Base-by-base conservation (phyloP, 495 filamentous ascomycete genomes). In the Annulohypoxylon maeteangense region DNA sequence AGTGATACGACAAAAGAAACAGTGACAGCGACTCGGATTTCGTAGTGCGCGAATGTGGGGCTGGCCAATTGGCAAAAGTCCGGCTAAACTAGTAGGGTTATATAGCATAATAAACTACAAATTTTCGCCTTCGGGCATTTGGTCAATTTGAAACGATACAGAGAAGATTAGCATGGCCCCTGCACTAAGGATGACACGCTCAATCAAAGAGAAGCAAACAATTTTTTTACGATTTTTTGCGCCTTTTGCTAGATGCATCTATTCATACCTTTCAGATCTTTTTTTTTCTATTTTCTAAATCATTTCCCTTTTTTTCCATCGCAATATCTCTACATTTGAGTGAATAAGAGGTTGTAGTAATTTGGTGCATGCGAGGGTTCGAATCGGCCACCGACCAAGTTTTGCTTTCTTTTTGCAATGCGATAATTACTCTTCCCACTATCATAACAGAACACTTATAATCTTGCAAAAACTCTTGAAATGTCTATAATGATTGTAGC, bases 181-280 rank as follows among this genome's bases (percentile, higher is more conserved):
- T 98, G 94, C 93, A 97, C 93, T 96, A 97, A 97, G 93, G 93
- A 97, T 96, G 93, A 97, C 92, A 97, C 93, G 92, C 93, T 93
- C 88, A 92, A 93, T 92, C 91, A 94, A 93, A 94, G 92, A 94
- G 92, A 93, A 90, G 90, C 91, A 92, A 91, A 86, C 87, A 84
- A 91, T 90, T 91, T 91, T 91, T 90, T 81, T 76, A 16, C 22
- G 12, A 2, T n/a, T 40, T 40, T 40, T 40, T 40, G 3, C 36
- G n/a, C 12, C 36, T 2, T 12, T 12, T 40, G 11, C 36, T n/a
- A 14, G 14, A 40, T n/a, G 11, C 11, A 40, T 4, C 4, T 14
- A 14, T 14, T 4, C 11, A 10, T 6, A 14, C 18, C 48, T 50
- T 56, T 34, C n/a, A n/a, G n/a, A n/a, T n/a, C n/a, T 54, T 32